Percentiles rank a stretch among this genome's conserved stretches.
Evolutionary conservation across 805 yeast genomes (phyloP).

Genomic region (Diddensiella santjacobensis): DNA sequence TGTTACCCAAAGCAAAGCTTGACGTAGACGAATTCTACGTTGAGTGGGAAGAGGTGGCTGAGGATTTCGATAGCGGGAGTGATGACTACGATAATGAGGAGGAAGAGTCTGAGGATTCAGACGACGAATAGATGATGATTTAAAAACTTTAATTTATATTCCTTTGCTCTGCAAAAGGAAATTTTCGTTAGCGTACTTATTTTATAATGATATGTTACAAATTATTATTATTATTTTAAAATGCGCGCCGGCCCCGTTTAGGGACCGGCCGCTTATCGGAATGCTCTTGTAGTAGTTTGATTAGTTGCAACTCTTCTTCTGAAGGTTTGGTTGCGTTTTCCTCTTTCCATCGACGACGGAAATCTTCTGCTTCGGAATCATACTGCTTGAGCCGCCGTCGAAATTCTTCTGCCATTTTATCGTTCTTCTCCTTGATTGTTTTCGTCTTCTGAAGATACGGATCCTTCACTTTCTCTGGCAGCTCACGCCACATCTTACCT

Average conservation of each 20-base stretch:
- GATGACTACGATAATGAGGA: slow-evolving; percentile 42
- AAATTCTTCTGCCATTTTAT: slow-evolving; percentile 33
- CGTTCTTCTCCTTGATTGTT: slow-evolving; percentile 33
- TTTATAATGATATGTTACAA: slow-evolving; percentile 1
- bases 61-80: slow-evolving; percentile 42
- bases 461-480: slow-evolving; percentile 35
- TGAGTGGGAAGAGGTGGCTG: slow-evolving; percentile 81
- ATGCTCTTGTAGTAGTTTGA: slow-evolving; percentile 18
- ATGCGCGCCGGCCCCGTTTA: slow-evolving; percentile 4
- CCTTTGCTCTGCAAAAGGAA: background rate
- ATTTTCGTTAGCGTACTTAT: too few species aligned
- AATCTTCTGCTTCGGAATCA: slow-evolving; percentile 37
- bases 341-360: slow-evolving; percentile 37
- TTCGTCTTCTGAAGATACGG: slow-evolving; percentile 37
- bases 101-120: slow-evolving; percentile 26
- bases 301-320: slow-evolving; percentile 27
- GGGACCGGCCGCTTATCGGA: slow-evolving; percentile 2
- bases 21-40: slow-evolving; percentile 57
- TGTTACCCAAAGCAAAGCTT: slow-evolving; percentile 57
- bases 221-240: slow-evolving; percentile 1
- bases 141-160: background rate
- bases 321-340: slow-evolving; percentile 33
- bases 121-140: slow-evolving; percentile 11
- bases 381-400: slow-evolving; percentile 32
- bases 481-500: slow-evolving; percentile 40